Evolutionary conservation across 2,329 filamentous ascomycete genomes (phyloP), one percentile per base, ranked within the genome.

Genomic region (Trichoderma cornu-damae): DNA sequence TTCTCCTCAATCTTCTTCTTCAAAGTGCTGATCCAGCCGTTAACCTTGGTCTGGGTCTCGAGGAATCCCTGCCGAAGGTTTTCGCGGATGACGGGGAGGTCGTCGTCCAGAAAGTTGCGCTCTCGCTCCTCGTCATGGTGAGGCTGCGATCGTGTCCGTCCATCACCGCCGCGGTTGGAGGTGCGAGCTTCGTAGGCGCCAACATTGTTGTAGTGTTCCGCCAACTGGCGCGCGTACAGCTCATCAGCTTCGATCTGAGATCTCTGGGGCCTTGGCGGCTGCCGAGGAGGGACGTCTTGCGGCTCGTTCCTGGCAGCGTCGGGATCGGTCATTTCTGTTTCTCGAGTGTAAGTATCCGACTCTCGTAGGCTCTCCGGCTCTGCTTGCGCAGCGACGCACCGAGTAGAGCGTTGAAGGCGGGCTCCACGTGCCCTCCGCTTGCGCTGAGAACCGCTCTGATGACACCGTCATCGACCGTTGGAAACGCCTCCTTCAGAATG

Each of bases 1-100:
- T 94, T 90, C 48, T 94, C 93, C 67, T 97, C 92, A 32, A 99
- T 83, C 72, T 87, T 90, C 82, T 97, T 97, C 76, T 90, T 94
- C 69, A 99, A 78, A 61, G 85, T 91, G 50, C 83, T 88, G 66
- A 99, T 90, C 92, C 93, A 97, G 49, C 84, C 83, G 75, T 96
- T 97, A 66, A 99, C 89, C 68, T 89, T 95, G 56, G 83, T 86
- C 75, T 97, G 94, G 2, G 94, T 97, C 68, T 99, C 92, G 56
- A 91, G 68, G 74, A 99, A 99, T 3, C 94, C 94, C 75, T 97
- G 95, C 69, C 87, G 88, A 64, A 99, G 82, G 67, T 95, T 96
- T 69, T 96, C 90, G 63, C 86, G 87, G 68, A 99, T 96, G 49
- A 93, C 85, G 1, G 94, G 93, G 12, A 99, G 82, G 64, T 99